Percentiles rank a stretch among this genome's conserved stretches.
Conservation (phyloP, 2,329 filamentous ascomycete species). For the Aspergillus spinulosporus region DNA sequence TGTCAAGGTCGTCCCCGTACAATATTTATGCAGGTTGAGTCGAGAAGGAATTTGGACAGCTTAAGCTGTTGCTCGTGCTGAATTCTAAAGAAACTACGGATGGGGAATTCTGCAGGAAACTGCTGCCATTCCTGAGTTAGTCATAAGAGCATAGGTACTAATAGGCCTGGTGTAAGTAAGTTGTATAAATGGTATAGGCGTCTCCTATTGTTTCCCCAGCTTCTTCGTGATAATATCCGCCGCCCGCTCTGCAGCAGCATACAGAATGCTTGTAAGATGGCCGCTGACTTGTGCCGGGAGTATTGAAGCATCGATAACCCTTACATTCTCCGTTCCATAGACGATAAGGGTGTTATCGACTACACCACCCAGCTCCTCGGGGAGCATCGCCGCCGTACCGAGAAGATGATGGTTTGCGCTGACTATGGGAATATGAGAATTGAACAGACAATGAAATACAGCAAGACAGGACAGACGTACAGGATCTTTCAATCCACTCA, state of each 20-base stretch:
- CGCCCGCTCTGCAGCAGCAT: constrained; percentile 17
- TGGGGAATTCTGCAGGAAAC: too few species aligned
- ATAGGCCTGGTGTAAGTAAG: too few species aligned
- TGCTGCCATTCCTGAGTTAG: too few species aligned
- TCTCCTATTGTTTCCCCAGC: too few species aligned
- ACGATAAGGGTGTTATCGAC: constrained; percentile 5
- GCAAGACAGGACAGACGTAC: background rate
- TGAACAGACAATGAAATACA: too few species aligned
- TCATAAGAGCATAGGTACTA: too few species aligned
- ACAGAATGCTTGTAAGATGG: constrained; percentile 16
- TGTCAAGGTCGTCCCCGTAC: too few species aligned
- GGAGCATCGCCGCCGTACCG: constrained; percentile 11
- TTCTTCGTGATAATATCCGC: constrained; percentile 10
- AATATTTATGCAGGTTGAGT: too few species aligned
- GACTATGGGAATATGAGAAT: background rate
- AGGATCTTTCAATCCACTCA: background rate
- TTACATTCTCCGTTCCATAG: constrained; percentile 13
- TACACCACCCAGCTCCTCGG: constrained; percentile 7
- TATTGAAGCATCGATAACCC: constrained; percentile 19
- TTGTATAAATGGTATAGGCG: too few species aligned
- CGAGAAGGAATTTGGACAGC: too few species aligned
- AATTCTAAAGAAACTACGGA: too few species aligned
- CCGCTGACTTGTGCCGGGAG: constrained; percentile 18
- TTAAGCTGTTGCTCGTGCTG: too few species aligned
- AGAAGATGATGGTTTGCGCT: constrained; percentile 9